Conservation (phyloP, 1,139 yeast species). For the Kazachstania sp. region DNA sequence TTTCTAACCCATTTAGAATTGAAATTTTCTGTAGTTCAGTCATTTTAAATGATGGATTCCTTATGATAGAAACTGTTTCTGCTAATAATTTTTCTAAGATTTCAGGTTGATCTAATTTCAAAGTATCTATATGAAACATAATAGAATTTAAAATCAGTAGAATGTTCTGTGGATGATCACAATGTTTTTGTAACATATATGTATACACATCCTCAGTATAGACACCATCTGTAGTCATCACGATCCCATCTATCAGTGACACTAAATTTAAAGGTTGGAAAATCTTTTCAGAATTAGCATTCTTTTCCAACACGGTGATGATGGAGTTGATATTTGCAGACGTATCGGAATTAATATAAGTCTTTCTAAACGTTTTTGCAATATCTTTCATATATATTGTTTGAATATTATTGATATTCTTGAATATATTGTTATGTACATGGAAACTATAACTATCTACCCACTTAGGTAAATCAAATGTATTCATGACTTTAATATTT, state of each 20-base stretch:
- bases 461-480: slow-evolving; percentile 5
- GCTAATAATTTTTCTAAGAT: slow-evolving; percentile 6
- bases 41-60: no score
- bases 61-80: not conserved
- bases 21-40: no score
- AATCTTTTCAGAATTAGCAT: not conserved
- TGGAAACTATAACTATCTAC: slow-evolving; percentile 3
- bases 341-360: not conserved
- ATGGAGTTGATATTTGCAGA: slow-evolving; percentile 5
- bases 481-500: not conserved
- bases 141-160: slow-evolving; percentile 2
- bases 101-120: slow-evolving; percentile 6
- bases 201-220: slow-evolving; percentile 7
- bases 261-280: slow-evolving; percentile 4
- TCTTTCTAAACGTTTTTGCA: not conserved
- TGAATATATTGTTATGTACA: not conserved
- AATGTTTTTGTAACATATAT: slow-evolving; percentile 6
- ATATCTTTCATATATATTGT: not conserved
- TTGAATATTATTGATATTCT: not conserved
- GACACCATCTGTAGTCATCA: slow-evolving; percentile 5
- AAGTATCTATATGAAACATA: slow-evolving; percentile 5
- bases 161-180: not conserved
- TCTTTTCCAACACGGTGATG: slow-evolving; percentile 2
- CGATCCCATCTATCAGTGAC: slow-evolving; percentile 8
- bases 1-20: not conserved